Conservation (phyloP, 1,284 basidiomycete genomes). For the Inonotus hispidus region DNA sequence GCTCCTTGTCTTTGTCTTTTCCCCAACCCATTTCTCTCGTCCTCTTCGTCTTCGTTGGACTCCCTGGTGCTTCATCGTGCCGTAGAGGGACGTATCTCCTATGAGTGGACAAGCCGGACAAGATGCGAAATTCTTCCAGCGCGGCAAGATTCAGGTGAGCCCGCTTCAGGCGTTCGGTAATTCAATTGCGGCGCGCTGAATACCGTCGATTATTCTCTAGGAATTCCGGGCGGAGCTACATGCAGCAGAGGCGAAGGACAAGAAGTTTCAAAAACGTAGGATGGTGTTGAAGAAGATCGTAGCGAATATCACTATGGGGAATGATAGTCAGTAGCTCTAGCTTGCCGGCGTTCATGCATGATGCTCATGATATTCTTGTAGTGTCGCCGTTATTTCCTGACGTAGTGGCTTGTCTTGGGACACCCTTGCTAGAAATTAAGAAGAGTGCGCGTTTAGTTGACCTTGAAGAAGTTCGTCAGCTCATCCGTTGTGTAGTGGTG, state of each 20-base stretch:
- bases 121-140: conserved; percentile 86
- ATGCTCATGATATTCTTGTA: conserved; percentile 31
- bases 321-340: conserved; percentile 67
- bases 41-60: neutral
- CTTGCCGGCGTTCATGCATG: neutral
- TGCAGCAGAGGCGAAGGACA: conserved; percentile 87
- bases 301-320: conserved; percentile 94
- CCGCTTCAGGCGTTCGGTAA: neutral
- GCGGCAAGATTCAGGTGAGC: conserved; percentile 86
- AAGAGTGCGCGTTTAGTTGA: conserved; percentile 66
- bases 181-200: neutral
- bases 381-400: conserved; percentile 93
- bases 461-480: neutral
- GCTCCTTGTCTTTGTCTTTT: neutral
- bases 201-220: conserved; percentile 31
- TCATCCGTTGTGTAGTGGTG: conserved; percentile 57
- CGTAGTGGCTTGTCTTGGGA: conserved; percentile 84
- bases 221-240: conserved; percentile 86
- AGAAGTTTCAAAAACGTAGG: conserved; percentile 88
- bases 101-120: conserved; percentile 66
- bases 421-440: conserved; percentile 93
- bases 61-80: neutral
- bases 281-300: conserved; percentile 93
- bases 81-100: neutral
- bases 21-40: neutral